A percentile compares a stretch with the other conserved stretches of the same genome.
phyloP scores from a whole-genome alignment of 306 rosid genomes.

The Trichosanthes truncata region DNA sequence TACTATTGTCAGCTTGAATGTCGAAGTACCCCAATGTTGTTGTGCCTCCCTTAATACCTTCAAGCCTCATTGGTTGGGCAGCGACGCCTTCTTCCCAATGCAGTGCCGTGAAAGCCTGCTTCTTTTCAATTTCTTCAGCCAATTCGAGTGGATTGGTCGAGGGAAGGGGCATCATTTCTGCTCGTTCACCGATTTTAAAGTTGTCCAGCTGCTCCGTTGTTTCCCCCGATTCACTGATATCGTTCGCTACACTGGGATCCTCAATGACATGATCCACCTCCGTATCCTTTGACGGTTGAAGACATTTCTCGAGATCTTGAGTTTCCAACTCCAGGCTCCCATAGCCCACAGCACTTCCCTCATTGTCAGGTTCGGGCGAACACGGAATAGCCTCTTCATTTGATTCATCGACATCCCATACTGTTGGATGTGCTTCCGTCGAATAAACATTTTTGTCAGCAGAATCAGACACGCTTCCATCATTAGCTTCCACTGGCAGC shows the following conservation, averaged over 20 bases:
- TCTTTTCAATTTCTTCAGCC: conserved; percentile 88
- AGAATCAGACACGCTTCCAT: conserved; percentile 12
- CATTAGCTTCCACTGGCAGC: conserved; percentile 8
- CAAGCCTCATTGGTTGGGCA: conserved; percentile 96
- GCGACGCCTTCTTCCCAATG: conserved; percentile 97
- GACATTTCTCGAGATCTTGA: conserved; percentile 18
- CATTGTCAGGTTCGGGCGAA: conserved; percentile 15
- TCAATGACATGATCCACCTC: conserved; percentile 21
- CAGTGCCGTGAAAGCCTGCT: conserved; percentile 81
- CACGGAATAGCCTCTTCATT: conserved; percentile 18
- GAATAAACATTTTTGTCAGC: conserved; percentile 17
- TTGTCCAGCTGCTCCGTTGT: conserved; percentile 53
- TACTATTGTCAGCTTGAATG: conserved; percentile 49
- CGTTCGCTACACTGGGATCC: conserved; percentile 31
- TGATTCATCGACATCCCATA: conserved; percentile 9
- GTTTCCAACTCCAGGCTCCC: conserved; percentile 15
- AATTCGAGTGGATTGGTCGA: conserved; percentile 56
- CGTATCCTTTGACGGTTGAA: conserved; percentile 14
- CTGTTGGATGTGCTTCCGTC: conserved; percentile 13
- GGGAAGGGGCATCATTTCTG: conserved; percentile 30
- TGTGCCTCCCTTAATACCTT: conserved; percentile 80
- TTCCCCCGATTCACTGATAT: conserved; percentile 49
- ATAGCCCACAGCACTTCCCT: conserved; percentile 14
- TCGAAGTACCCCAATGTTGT: conserved; percentile 77
- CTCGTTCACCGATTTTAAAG: conserved; percentile 29